Evolutionary conservation across 169 alveolate genomes (phyloP).

Genomic region (Cryptosporidium sp.): DNA sequence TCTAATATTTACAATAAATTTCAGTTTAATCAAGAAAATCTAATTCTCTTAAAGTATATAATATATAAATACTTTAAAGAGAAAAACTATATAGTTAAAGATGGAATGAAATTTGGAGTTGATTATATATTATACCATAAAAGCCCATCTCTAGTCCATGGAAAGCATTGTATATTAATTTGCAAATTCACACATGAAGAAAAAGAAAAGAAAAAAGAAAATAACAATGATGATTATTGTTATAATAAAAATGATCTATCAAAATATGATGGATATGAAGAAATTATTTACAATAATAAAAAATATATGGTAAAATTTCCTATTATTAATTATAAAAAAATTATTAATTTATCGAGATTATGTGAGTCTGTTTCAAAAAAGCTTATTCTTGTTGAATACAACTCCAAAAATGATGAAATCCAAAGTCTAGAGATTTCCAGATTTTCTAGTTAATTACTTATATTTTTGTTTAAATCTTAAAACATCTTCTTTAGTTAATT

Average conservation of each 20-base stretch:
- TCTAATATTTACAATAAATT: not conserved
- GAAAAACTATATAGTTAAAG: conserved; percentile 29
- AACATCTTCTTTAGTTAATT: conserved; percentile 63
- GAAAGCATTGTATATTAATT: conserved; percentile 24
- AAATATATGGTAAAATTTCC: conserved; percentile 19
- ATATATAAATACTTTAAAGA: conserved; percentile 29
- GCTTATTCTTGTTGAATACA: not conserved
- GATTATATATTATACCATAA: conserved; percentile 21
- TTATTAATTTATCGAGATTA: conserved; percentile 29
- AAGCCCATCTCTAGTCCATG: conserved; percentile 26
- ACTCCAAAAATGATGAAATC: conserved; percentile 1
- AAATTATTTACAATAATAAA: conserved; percentile 3
- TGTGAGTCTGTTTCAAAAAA: conserved; percentile 48
- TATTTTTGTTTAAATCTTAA: conserved; percentile 35
- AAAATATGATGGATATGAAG: conserved; percentile 13
- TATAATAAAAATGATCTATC: not conserved
- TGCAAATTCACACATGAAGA: conserved; percentile 12
- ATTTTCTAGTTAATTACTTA: not conserved
- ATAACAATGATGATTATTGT: no score
- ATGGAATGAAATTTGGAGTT: conserved; percentile 61
- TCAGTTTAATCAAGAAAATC: not conserved
- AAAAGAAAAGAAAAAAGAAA: no score
- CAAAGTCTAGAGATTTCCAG: conserved; percentile 21
- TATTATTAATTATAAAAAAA: conserved; percentile 17
- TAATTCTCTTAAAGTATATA: not conserved